phyloP scores from a whole-genome alignment of 2,329 filamentous ascomycete species.

The Fusarium sp. region DNA sequence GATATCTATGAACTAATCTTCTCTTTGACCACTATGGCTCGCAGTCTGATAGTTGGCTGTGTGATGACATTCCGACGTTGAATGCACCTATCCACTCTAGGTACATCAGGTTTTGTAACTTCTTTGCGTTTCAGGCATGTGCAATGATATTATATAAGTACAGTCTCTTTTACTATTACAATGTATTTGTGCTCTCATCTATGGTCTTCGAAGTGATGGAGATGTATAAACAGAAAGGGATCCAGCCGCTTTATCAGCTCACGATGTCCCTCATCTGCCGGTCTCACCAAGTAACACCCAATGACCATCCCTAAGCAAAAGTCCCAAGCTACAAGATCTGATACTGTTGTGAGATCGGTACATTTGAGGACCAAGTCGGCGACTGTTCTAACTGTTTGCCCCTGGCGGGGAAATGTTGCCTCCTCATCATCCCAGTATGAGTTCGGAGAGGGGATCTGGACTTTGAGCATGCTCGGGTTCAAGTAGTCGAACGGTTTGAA shows the following conservation, averaged over 20 bases:
- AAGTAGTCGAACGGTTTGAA: neutral
- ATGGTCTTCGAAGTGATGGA: too few species aligned
- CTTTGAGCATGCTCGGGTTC: neutral
- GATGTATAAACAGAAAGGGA: neutral
- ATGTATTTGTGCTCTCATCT: too few species aligned
- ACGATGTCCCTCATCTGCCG: neutral
- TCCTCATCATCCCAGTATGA: neutral
- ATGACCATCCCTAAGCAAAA: neutral
- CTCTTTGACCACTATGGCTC: too few species aligned
- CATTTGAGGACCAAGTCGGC: neutral
- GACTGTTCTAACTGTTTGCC: neutral
- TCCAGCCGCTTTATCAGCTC: neutral
- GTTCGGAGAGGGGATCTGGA: neutral
- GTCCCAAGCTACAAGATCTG: neutral
- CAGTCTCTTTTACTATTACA: too few species aligned
- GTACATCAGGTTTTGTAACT: too few species aligned
- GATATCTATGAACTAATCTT: too few species aligned
- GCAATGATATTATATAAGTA: too few species aligned
- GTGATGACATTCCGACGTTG: too few species aligned
- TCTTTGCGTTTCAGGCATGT: too few species aligned
- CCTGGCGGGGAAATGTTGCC: neutral
- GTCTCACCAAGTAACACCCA: neutral
- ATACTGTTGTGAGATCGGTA: neutral
- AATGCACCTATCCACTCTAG: too few species aligned
- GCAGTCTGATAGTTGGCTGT: too few species aligned